These are phyloP conservation scores for Naegleria gruberi DNA, from an alignment of 208 protist species.

Conservation along the genomic window DNA sequence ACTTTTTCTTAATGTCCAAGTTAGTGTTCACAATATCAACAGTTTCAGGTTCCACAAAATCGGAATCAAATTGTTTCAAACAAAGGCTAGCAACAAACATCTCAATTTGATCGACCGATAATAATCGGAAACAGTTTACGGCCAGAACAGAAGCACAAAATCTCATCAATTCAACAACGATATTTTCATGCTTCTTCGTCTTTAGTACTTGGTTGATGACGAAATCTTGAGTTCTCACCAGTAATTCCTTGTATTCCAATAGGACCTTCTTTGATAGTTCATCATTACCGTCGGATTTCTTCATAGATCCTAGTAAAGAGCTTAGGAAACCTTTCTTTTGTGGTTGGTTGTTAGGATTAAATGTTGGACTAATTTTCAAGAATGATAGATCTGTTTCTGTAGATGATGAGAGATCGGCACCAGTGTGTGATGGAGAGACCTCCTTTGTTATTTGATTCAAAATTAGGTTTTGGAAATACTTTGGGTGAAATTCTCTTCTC, in stretches of 20 bases:
- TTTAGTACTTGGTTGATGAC: neutral
- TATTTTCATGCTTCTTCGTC: neutral
- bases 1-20: neutral
- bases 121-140: conserved; percentile 1
- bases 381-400: neutral
- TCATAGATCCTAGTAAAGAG: too few species aligned
- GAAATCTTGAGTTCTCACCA: neutral
- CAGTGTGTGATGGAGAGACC: too few species aligned
- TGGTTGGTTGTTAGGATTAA: neutral
- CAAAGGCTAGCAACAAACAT: neutral
- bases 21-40: neutral
- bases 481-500: conserved; percentile 17
- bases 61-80: neutral
- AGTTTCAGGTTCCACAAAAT: too few species aligned
- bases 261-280: neutral
- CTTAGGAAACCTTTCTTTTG: neutral
- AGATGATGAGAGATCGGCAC: neutral
- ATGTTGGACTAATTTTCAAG: neutral
- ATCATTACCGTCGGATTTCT: neutral
- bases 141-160: conserved; percentile 8
- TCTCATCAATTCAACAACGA: neutral
- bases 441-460: too few species aligned
- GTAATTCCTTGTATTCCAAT: neutral
- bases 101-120: neutral
- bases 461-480: neutral